Conservation (phyloP, 192 early-diverging fungal genomes). For the Funneliformis geosporum region DNA sequence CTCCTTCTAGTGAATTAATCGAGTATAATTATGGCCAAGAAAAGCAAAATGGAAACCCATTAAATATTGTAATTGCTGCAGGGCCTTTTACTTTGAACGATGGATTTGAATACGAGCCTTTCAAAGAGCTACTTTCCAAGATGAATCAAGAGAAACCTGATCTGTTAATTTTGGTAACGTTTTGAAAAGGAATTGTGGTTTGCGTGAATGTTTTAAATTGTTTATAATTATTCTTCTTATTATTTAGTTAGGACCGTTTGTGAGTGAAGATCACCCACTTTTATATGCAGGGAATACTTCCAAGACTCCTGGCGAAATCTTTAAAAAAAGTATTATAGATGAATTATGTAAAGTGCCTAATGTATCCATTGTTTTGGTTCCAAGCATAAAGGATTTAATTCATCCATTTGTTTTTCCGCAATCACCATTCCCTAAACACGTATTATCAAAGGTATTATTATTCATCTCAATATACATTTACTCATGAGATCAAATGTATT, state of each 20-base stretch:
- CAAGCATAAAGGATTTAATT: neutral
- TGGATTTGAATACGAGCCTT: conserved; percentile 73
- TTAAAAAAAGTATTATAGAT: conserved; percentile 58
- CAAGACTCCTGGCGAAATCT: conserved; percentile 62
- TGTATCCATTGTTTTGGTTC: neutral
- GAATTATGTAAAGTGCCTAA: neutral
- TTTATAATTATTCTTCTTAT: neutral
- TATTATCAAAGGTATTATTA: neutral
- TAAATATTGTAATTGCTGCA: conserved; percentile 56
- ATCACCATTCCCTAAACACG: neutral
- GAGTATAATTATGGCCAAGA: neutral
- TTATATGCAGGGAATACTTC: conserved; percentile 52
- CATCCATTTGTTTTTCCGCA: neutral
- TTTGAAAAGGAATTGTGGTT: neutral
- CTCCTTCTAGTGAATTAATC: neutral
- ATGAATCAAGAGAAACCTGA: conserved; percentile 69
- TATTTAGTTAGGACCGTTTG: conserved; percentile 71
- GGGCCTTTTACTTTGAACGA: conserved; percentile 89
- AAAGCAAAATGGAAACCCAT: neutral
- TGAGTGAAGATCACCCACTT: conserved; percentile 39
- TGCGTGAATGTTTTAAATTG: neutral
- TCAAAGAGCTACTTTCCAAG: conserved; percentile 72
- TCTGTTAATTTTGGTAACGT: conserved; percentile 69
- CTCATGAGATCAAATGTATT: conserved; percentile 39
- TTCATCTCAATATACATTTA: conserved; percentile 5